Base-by-base conservation (phyloP, 768 basidiomycete species). In the Neoboletus magnificus region DNA sequence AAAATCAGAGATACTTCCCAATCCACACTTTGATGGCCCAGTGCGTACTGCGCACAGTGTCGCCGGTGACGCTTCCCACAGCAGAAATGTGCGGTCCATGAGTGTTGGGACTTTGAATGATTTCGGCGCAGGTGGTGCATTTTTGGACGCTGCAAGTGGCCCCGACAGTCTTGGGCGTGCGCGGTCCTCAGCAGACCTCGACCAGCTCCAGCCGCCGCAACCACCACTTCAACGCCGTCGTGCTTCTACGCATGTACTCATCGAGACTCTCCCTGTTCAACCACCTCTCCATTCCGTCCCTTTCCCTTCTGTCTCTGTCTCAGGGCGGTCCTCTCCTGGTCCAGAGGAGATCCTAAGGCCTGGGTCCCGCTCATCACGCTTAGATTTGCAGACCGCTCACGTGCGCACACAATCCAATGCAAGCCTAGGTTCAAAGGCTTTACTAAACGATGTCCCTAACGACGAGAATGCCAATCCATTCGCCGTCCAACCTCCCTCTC, bases 91-190 rank as follows among this genome's bases (percentile, higher is more conserved):
- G 18, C 78, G 87, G 52, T 82, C 89, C 20, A 77, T 84, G 74
- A 92, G 89, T 64, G 73, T 86, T 52, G 86, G 87, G 3, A 75
- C 82, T 53, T 66, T 86, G 46, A 85, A 84, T 37, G 76, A 80
- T 46, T 77, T 80, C 48, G 79, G 79, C 15, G 68, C 62, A 30
- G 81, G 78, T 32, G 78, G 75, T 33, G 79, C 74, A 13, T 79
- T 80, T 55, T 57, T 80, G 47, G 80, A 81, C 36, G 72, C 77
- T 5, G 72, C 66, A 20, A 50, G 42, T 49, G 57, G 58, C 13
- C 55, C 55, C 35, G 68, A 72, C 48, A 67, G 66, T 40, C 64
- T 68, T 6, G 62, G 64, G n/a, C 81, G 84, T 50, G 77, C 82
- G 47, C 80, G 82, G 50, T 84, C 87, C 6, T 76, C 84, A 52